phyloP scores from a whole-genome alignment of 2,329 filamentous ascomycete genomes.

The Nemania sp. region DNA sequence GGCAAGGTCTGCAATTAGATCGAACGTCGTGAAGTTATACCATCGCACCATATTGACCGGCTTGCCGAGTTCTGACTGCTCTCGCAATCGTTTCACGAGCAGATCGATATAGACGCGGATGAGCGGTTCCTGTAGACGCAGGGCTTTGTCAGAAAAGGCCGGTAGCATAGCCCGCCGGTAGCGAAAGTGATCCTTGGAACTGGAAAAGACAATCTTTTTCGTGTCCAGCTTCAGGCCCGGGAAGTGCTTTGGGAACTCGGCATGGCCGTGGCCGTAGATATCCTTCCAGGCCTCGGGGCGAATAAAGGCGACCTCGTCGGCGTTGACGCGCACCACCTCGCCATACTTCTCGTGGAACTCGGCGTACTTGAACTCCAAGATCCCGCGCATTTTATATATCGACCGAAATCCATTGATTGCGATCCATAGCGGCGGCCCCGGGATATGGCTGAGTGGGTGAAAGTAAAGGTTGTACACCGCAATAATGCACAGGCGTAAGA shows the following conservation, averaged over 20 bases:
- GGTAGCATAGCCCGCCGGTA: conserved; percentile 56
- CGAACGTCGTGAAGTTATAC: conserved; percentile 41
- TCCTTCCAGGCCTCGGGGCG: conserved; percentile 44
- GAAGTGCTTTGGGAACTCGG: conserved; percentile 35
- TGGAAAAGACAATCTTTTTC: conserved; percentile 33
- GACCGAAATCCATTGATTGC: conserved; percentile 28
- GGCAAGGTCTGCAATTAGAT: conserved; percentile 35
- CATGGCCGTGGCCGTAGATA: conserved; percentile 43
- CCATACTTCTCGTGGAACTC: conserved; percentile 35
- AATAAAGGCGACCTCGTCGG: conserved; percentile 45
- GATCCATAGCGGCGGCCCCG: conserved; percentile 34
- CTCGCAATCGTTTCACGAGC: conserved; percentile 37
- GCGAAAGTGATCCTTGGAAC: conserved; percentile 46
- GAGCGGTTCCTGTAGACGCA: conserved; percentile 42
- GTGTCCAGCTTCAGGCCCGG: conserved; percentile 31
- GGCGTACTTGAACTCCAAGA: conserved; percentile 17
- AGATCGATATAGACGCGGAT: conserved; percentile 39
- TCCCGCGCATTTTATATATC: conserved; percentile 23
- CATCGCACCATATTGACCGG: conserved; percentile 40
- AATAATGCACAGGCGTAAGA: conserved; percentile 16
- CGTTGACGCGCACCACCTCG: conserved; percentile 44
- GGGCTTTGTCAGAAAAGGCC: conserved; percentile 48
- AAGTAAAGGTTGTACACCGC: conserved; percentile 38
- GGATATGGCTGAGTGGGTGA: conserved; percentile 36
- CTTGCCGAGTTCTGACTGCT: conserved; percentile 25